Evolutionary conservation across 1,284 basidiomycete species (phyloP), one percentile per base, ranked within the genome.

Genomic region (Tetrapyrgos nigripes): DNA sequence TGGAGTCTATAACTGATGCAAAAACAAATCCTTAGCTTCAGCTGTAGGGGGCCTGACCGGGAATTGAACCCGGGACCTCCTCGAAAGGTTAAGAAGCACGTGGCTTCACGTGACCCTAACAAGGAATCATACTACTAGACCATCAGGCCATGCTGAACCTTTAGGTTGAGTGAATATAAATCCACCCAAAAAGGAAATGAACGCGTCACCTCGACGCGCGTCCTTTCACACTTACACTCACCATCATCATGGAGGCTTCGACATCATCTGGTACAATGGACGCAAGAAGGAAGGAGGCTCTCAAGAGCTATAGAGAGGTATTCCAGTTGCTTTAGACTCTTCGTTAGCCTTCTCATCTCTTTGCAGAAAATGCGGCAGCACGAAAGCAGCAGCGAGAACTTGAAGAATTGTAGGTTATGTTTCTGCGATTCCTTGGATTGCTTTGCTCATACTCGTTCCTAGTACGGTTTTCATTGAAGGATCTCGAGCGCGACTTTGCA

Each of bases 341-440:
- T 21, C 29, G 27, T 37, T 53, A 33, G 4, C 14, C 55, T 47
- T 48, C 31, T 31, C 13, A 33, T 14, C 49, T 59, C 50, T 58
- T 35, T 59, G 35, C 67, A 97, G 94, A 97, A 96, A 93, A 89
- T 96, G 85, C 87, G 87, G 64, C 86, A 88, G 64, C 95, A 97
- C 72, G 92, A 94, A 78, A 79, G 81, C 55, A 90, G 86, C 67
- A 91, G 91, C 67, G 87, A 94, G 70, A 91, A 82, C 70, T 80
- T 97, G 64, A 97, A 96, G 85, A 93, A 88, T 66, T 79, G 94
- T 96, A 66, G 68, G 92, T 79, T 24, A 14, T 5, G 43, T 17
- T 55, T 43, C 56, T 55, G 17, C n/a, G 3, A 28, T 23, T 28
- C 40, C n/a, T 29, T 21, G 26, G 13, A 14, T n/a, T 35, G 9